Evolutionary conservation across 805 yeast species (phyloP), one percentile per base, ranked within the genome.

Genomic region (Metschnikowia cubensis): DNA sequence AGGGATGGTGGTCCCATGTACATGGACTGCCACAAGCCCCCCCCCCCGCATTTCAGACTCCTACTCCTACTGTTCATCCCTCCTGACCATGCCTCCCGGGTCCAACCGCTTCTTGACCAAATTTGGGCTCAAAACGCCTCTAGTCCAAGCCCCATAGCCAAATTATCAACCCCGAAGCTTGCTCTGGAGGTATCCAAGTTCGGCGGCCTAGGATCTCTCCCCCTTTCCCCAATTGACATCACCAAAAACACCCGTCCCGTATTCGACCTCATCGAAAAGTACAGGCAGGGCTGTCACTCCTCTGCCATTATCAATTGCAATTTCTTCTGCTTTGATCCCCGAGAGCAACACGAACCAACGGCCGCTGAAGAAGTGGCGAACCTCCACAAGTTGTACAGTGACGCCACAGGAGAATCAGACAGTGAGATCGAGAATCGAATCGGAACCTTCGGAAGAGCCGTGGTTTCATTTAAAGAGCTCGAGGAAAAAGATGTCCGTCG

Each of bases 141-240:
- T 81, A 3, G 63, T 81, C 34, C 84, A 79, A 57, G 73, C 85
- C 0, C 85, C 18, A 81, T 81, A 85, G 84, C 85, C 1, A 84
- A 84, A 0, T 71, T 79, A 2, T 67, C 77, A 13, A 77, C 80
- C 0, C 64, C 71, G 1, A 60, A 63, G 31, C 56, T 80, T 50
- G 82, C 82, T 0, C 69, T 75, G 1, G 67, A 66, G 1, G 72
- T 77, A 1, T 60, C 73, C 3, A 61, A 63, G 8, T 54, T 57
- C 6, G 85, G 85, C 0, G 82, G 76, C 1, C 45, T 81, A n/a
- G 85, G 83, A 0, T 75, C 83, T 0, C 50, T 81, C 3, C 74
- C 75, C 1, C 61, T 71, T 36, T 72, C 74, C 0, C 60, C 67
- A 31, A 48, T 66, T 31, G 66, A 72, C 50, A 52, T 70, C 11